Conservation (phyloP, 352 stramenopile species). For the Hyaloperonospora brassicae region DNA sequence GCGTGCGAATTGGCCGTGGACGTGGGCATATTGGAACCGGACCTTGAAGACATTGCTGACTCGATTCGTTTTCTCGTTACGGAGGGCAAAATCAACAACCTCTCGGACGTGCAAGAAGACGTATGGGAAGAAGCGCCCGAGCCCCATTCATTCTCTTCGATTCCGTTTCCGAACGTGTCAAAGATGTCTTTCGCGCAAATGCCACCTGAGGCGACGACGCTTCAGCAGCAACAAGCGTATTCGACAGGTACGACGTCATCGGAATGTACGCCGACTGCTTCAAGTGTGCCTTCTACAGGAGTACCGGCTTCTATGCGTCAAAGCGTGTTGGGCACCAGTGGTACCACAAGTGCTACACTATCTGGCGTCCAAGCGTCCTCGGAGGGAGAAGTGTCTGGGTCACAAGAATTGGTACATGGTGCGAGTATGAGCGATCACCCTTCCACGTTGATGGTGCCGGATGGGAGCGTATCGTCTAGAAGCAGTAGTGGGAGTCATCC, state of each 20-base stretch:
- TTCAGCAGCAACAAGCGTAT: conserved; percentile 27
- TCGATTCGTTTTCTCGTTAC: conserved; percentile 87
- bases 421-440: conserved; percentile 22
- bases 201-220: conserved; percentile 14
- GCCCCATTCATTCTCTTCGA: conserved; percentile 71
- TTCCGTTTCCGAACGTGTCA: conserved; percentile 68
- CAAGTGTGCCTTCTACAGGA: conserved; percentile 12
- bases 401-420: conserved; percentile 19
- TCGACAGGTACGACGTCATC: conserved; percentile 14
- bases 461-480: conserved; percentile 13
- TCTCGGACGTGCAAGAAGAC: conserved; percentile 64
- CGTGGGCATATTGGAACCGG: conserved; percentile 87
- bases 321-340: conserved; percentile 15
- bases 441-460: conserved; percentile 30
- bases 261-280: conserved; percentile 17
- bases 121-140: conserved; percentile 84
- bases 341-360: conserved; percentile 1
- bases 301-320: conserved; percentile 18
- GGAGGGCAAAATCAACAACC: conserved; percentile 81
- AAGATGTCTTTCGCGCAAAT: conserved; percentile 68
- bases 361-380: conserved; percentile 10
- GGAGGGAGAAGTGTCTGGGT: conserved; percentile 10
- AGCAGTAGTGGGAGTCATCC: conserved; percentile 23
- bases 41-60: conserved; percentile 91
- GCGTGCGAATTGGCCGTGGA: conserved; percentile 92